Conservation (phyloP, 495 filamentous ascomycete species). For the Coniosporium apollinis region DNA sequence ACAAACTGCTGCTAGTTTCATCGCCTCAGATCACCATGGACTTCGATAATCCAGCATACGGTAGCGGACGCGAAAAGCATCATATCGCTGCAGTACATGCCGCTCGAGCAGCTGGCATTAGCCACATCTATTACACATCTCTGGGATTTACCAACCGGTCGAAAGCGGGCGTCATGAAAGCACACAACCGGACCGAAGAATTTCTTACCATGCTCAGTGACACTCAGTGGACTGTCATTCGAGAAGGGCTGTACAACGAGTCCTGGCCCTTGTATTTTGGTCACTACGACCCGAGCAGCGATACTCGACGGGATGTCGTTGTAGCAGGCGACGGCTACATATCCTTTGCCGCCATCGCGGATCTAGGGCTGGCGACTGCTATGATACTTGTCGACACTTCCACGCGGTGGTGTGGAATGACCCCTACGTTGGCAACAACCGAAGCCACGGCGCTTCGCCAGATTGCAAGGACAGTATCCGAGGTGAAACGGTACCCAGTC, state of each 20-base stretch:
- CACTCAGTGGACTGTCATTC: conserved; percentile 33
- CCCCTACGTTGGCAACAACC: conserved; percentile 23
- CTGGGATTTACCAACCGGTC: conserved; percentile 38
- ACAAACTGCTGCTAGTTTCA: conserved; percentile 34
- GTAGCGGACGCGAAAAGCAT: conserved; percentile 24
- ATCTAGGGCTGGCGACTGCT: conserved; percentile 27
- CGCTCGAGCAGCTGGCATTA: conserved; percentile 37
- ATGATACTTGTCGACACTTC: conserved; percentile 16
- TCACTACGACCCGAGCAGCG: conserved; percentile 31
- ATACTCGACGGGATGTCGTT: conserved; percentile 18
- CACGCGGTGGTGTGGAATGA: conserved; percentile 21
- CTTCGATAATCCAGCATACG: conserved; percentile 17
- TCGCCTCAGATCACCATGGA: conserved; percentile 22
- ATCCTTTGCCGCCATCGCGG: conserved; percentile 28
- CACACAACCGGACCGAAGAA: conserved; percentile 45
- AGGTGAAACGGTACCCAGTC: conserved; percentile 18
- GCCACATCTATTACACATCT: conserved; percentile 50
- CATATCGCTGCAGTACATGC: conserved; percentile 41
- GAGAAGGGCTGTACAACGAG: conserved; percentile 51
- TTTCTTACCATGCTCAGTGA: conserved; percentile 29
- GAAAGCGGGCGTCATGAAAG: conserved; percentile 46
- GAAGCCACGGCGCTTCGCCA: conserved; percentile 19
- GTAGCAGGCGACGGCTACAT: conserved; percentile 27
- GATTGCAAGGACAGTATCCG: conserved; percentile 20
- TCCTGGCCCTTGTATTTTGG: conserved; percentile 53